phyloP scores from a whole-genome alignment of 345 rosid genomes.

The Balakata baccata region DNA sequence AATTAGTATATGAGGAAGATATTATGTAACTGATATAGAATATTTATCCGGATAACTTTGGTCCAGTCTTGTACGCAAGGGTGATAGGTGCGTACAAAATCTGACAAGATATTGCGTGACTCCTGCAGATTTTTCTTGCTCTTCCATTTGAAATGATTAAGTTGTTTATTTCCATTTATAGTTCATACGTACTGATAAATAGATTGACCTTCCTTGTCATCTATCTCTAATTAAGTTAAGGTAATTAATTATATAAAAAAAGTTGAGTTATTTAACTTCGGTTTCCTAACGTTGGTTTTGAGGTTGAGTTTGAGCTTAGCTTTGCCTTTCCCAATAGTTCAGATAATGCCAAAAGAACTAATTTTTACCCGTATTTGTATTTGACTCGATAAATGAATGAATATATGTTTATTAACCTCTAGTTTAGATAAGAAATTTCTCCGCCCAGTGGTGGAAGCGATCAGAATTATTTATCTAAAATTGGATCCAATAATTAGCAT shows the following conservation, averaged over 20 bases:
- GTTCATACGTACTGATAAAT: not conserved
- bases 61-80: not conserved
- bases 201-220: not conserved
- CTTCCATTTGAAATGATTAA: not conserved
- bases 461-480: no score
- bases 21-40: not conserved
- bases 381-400: no score
- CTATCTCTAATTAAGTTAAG: not conserved
- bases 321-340: no score
- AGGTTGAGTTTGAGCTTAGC: no score
- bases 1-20: not conserved
- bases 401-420: no score
- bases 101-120: conserved; percentile 17
- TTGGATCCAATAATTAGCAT: no score
- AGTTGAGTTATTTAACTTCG: no score
- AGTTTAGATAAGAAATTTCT: no score
- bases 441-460: no score
- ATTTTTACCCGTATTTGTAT: no score
- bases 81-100: not conserved
- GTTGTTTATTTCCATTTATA: not conserved
- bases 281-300: no score
- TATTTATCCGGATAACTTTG: not conserved
- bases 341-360: no score
- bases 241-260: not conserved
- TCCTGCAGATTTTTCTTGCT: conserved; percentile 5